Base-by-base conservation (phyloP, 768 basidiomycete genomes). In the Omphalotus guepiniiformis region DNA sequence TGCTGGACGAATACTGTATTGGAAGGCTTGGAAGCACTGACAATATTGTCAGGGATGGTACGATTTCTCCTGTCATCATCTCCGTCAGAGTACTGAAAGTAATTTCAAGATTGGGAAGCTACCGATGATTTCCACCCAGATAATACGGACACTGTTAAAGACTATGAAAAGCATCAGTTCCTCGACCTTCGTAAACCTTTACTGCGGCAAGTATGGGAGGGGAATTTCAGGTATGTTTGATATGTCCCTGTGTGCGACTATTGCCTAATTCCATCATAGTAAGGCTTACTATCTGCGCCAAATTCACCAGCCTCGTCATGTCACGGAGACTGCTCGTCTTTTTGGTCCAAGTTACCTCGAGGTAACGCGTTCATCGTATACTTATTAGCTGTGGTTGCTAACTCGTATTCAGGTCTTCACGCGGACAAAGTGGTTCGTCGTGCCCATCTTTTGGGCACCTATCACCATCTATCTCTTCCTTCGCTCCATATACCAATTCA, bases 261-360 rank as follows among this genome's bases (percentile, higher is more conserved):
- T 15, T 25, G 18, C 34, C 49, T 34, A 52, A 49, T 11, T 53
- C 19, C 29, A 22, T 23, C 36, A 47, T 39, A 90, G 89, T 61
- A 99, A 99, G 73, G 80, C 87, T 3, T 98, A 93, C 65, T 99
- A 99, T 62, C 73, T 99, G 41, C 79, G 91, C 57, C 96, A 99
- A 65, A 90, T 99, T 0, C 96, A 99, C 65, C 93, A 97, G 63
- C 95, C 96, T 1, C 80, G 96, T 35, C 94, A 94, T 63, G 65
- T 94, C 43, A 66, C 80, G 6, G 75, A 90, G 42, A 84, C 88
- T 15, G 93, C 94, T 2, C 82, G 91, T 54, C 70, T 99, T 50
- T 98, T 99, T 62, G 88, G 85, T 11, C 82, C 86, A 2, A 70
- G 76, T 34, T 74, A 83, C 48, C 81, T 96, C 26, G 95, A 99